Evolutionary conservation across 2,329 filamentous ascomycete species (phyloP), one percentile per base, ranked within the genome.

Genomic region (Ophiosphaerella herpotricha): DNA sequence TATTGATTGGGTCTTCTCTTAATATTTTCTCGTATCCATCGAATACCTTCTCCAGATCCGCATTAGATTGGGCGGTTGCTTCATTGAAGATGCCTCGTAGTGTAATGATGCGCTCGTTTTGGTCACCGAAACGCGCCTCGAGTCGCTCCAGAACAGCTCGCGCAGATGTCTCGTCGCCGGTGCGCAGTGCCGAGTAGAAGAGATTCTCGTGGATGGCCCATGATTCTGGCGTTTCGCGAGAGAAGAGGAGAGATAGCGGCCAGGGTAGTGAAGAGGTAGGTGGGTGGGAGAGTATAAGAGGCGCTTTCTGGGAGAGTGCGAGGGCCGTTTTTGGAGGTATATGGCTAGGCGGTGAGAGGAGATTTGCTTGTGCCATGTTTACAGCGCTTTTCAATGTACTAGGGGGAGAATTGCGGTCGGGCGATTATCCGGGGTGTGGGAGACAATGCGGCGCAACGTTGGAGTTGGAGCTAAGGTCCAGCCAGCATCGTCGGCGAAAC

Each of bases 171-270:
- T 95, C 88, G 72, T 97, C 90, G 46, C 90, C 89, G 0, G 90
- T 91, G 43, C 90, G 88, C 33, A 99, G 82, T 66, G 90, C 94
- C 26, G 91, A 85, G 31, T 94, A 78, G 60, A 97, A 78, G 14
- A 97, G 82, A 69, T 96, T 94, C 76, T 97, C 93, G 74, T 94
- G 89, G 37, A 84, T 85, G 13, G 83, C 83, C 91, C 93, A 97
- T 67, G 90, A 81, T 58, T 96, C 91, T 46, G 89, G 80, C 0
- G 86, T 86, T 71, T 97, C 92, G 26, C 74, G 70, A 35, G 76
- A 75, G 50, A 76, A 70, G 60, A 83, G 73, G 44, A 82, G 70
- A 7, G 76, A 81, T 43, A 82, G 74, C 41, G 78, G 81, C 72
- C 77, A 83, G 24, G 74, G 77, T n/a, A 76, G 68, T 21, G 73